A percentile compares a stretch with the other conserved stretches of the same genome.
These are phyloP conservation scores for Metschnikowia hibisci DNA, from an alignment of 805 yeast species.

Conservation along the genomic window DNA sequence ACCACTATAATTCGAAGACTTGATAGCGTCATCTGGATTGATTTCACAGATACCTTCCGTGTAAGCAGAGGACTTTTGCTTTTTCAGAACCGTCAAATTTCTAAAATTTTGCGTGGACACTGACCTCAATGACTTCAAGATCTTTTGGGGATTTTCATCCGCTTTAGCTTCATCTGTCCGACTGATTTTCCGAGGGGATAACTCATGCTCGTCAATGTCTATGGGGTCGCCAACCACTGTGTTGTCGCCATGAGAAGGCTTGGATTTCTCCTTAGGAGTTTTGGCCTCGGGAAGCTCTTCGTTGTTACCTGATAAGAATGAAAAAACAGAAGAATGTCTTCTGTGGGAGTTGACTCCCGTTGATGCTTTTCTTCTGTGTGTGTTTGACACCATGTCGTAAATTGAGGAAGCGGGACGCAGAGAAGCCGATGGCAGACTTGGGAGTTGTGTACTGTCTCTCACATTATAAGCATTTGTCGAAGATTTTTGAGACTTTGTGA, in stretches of 20 bases:
- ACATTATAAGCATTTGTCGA: conserved; percentile 18
- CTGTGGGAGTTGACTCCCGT: conserved; percentile 40
- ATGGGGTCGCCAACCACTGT: conserved; percentile 17
- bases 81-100: conserved; percentile 43
- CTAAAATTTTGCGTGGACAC: conserved; percentile 51
- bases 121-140: conserved; percentile 50
- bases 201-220: conserved; percentile 30
- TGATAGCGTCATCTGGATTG: conserved; percentile 73
- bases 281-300: conserved; percentile 15
- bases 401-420: conserved; percentile 49
- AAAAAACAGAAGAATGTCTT: conserved; percentile 58
- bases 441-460: conserved; percentile 18
- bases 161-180: conserved; percentile 34
- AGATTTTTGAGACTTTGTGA: background rate
- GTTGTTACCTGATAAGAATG: conserved; percentile 40
- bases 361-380: conserved; percentile 29
- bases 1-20: conserved; percentile 75
- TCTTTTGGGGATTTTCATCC: conserved; percentile 15
- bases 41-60: conserved; percentile 81
- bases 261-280: background rate
- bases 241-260: conserved; percentile 8
- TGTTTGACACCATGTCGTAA: conserved; percentile 40
- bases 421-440: conserved; percentile 5
- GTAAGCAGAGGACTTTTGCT: conserved; percentile 72
- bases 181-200: conserved; percentile 35